phyloP scores from a whole-genome alignment of 306 rosid genomes.

The Acacia confusa region DNA sequence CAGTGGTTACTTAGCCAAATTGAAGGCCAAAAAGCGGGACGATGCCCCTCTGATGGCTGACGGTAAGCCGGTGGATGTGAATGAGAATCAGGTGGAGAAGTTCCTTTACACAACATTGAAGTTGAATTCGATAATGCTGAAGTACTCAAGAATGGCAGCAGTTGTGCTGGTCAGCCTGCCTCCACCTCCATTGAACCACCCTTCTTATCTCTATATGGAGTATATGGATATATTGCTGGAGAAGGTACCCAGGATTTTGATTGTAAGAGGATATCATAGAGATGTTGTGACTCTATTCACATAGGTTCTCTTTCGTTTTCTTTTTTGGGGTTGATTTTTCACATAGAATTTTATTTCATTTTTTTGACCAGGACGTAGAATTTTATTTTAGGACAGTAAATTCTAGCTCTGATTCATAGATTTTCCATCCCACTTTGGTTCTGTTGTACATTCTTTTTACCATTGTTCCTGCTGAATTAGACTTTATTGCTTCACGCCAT shows the following conservation, averaged over 20 bases:
- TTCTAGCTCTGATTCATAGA: slow-evolving; percentile 43
- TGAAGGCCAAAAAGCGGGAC: slow-evolving; percentile 55
- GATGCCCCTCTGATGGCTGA: slow-evolving; percentile 85
- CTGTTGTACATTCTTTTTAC: slow-evolving; percentile 67
- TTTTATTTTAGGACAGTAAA: slow-evolving; percentile 39
- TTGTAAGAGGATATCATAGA: slow-evolving; percentile 93
- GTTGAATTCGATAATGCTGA: slow-evolving; percentile 78
- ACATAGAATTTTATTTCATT: slow-evolving; percentile 52
- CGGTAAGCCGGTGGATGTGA: slow-evolving; percentile 74
- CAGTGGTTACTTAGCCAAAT: slow-evolving; percentile 54
- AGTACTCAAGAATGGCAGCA: slow-evolving; percentile 98
- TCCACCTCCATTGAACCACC: slow-evolving; percentile 92
- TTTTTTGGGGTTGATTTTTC: slow-evolving; percentile 22
- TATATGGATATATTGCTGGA: slow-evolving; percentile 98
- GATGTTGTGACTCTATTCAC: slow-evolving; percentile 96
- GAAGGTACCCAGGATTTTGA: slow-evolving; percentile 88
- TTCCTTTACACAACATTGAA: slow-evolving; percentile 85
- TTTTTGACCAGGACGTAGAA: slow-evolving; percentile 44
- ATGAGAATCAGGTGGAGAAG: slow-evolving; percentile 92
- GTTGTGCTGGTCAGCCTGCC: slow-evolving; percentile 96
- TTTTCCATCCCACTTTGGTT: slow-evolving; percentile 39
- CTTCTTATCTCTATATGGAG: slow-evolving; percentile 91
- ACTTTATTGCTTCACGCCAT: slow-evolving; percentile 35
- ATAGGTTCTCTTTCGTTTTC: slow-evolving; percentile 33
- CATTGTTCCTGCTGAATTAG: slow-evolving; percentile 42